phyloP scores from a whole-genome alignment of 2,329 filamentous ascomycete species.

The Monosporascus sp. region DNA sequence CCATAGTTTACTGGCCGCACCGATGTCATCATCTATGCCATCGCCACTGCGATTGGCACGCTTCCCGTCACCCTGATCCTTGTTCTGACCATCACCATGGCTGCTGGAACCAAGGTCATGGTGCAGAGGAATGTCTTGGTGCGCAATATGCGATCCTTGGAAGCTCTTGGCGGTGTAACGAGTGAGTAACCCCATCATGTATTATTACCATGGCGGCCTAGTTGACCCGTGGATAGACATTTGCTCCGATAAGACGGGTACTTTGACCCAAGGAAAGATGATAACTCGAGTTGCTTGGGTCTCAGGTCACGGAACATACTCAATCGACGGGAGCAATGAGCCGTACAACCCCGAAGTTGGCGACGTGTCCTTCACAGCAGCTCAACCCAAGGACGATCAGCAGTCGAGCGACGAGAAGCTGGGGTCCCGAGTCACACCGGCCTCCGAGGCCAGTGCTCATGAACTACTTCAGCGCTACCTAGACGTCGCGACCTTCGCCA shows the following conservation, averaged over 20 bases:
- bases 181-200: no score
- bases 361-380: no score
- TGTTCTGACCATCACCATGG: conserved; percentile 60
- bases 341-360: conserved; percentile 49
- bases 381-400: no score
- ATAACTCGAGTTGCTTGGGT: conserved; percentile 59
- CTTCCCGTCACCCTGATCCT: conserved; percentile 54
- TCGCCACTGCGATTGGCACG: conserved; percentile 45
- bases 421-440: no score
- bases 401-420: no score
- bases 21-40: conserved; percentile 52
- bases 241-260: conserved; percentile 68
- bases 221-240: conserved; percentile 38
- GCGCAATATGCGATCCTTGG: conserved; percentile 57
- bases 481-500: conserved; percentile 38
- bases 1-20: conserved; percentile 41
- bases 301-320: conserved; percentile 45
- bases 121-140: conserved; percentile 51
- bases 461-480: conserved; percentile 41
- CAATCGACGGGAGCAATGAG: conserved; percentile 49
- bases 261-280: conserved; percentile 62
- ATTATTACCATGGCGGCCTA: no score
- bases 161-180: conserved; percentile 64
- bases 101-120: conserved; percentile 51
- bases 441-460: no score